These are phyloP conservation scores for Saturnispora gosingensis DNA, from an alignment of 805 yeast species.

Conservation along the genomic window DNA sequence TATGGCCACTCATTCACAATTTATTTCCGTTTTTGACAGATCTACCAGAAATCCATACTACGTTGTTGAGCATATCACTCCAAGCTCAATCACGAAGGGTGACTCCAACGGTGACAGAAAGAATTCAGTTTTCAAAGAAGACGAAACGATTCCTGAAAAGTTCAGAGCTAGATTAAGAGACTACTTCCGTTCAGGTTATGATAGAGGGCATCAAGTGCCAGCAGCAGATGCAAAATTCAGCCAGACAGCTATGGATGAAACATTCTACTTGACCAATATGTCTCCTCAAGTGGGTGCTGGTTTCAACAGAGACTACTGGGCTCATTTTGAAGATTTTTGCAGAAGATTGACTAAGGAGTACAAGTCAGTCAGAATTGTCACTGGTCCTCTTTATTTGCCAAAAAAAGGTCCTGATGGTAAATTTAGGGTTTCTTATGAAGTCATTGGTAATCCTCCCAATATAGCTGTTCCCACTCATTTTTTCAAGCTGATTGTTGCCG, in stretches of 20 bases:
- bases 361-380: constrained; percentile 71
- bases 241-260: constrained; percentile 91
- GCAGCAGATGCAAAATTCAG: constrained; percentile 94
- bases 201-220: constrained; percentile 95
- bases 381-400: constrained; percentile 91
- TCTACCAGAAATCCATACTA: constrained; percentile 77
- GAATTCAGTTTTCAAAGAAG: constrained; percentile 79
- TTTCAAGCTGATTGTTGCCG: constrained; percentile 85
- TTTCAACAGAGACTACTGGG: constrained; percentile 96
- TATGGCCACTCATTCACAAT: constrained; percentile 61
- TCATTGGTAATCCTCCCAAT: constrained; percentile 93
- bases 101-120: constrained; percentile 59
- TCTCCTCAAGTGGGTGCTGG: constrained; percentile 98
- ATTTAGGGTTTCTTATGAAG: constrained; percentile 76
- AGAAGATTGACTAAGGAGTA: constrained; percentile 68
- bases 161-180: constrained; percentile 75
- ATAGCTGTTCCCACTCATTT: constrained; percentile 98
- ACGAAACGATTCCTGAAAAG: constrained; percentile 63
- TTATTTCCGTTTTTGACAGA: constrained; percentile 79
- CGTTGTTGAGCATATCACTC: constrained; percentile 79
- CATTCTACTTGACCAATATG: constrained; percentile 82
- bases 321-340: constrained; percentile 85
- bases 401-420: constrained; percentile 70
- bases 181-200: constrained; percentile 91
- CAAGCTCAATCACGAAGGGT: constrained; percentile 46